Evolutionary conservation across 192 early-diverging fungal species (phyloP), one percentile per base, ranked within the genome.

Genomic region (Umbelopsis vinacea): DNA sequence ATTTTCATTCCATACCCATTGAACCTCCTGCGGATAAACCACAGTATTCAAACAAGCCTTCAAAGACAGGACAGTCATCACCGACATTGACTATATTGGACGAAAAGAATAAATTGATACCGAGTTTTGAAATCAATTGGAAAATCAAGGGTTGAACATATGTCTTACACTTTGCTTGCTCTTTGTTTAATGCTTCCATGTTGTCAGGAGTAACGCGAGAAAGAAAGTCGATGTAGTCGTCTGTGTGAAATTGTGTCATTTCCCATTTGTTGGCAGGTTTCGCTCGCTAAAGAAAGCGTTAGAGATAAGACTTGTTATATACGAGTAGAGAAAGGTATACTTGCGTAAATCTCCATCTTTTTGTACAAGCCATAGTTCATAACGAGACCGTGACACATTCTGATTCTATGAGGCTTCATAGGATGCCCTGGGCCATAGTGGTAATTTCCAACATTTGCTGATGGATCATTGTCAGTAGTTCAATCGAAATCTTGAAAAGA

Each of bases 1-100:
- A 38, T 52, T 73, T 11, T 6, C 21, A 46, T 9, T 52, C 46
- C n/a, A 19, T 80, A 86, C 87, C 95, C 68, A 98, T 92, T 6
- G 95, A 97, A 48, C 93, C 95, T 63, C 97, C 97, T 12, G 94
- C 91, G 29, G 93, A 95, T 22, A 97, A 88, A 21, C 87, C 85
- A 80, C 95, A 99, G 77, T 96, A 99, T 79, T 98, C 96, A 78
- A 92, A 98, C 12, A 99, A 76, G 0, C 97, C 97, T 71, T 97
- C 96, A 80, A 98, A 99, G 0, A 96, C 89, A 23, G 97, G 97
- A 80, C 95, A 97, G 82, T 99, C 97, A 38, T 95, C 92, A 23
- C 91, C 91, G 9, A 96, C 86, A 70, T 96, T 94, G 78, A 92
- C 87, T 89, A 12, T 12, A 43, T 43, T 43, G 35, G 19, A 4